These are phyloP conservation scores for Aspergillus phoenicis DNA, from an alignment of 2,329 filamentous ascomycete species.

Conservation along the genomic window DNA sequence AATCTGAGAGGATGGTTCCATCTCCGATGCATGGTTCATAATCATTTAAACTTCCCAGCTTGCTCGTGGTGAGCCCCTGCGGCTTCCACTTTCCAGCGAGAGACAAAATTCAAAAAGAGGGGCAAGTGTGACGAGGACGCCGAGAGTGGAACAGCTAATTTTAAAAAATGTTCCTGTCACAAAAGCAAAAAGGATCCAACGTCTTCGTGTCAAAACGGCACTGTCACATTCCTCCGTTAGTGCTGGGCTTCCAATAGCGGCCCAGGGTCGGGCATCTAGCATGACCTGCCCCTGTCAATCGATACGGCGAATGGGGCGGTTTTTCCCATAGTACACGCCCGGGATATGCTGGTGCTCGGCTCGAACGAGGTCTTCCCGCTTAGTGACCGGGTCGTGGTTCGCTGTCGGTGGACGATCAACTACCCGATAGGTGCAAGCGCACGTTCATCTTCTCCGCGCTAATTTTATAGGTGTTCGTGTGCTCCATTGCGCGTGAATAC, in stretches of 20 bases:
- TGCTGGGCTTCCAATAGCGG: background rate
- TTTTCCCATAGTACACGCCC: background rate
- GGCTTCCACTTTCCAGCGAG: background rate
- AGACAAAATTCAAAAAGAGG: background rate
- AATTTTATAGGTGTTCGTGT: slow-evolving; percentile 6
- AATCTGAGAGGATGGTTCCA: background rate
- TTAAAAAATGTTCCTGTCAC: background rate
- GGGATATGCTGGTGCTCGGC: background rate
- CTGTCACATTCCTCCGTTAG: background rate
- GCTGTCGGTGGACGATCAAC: slow-evolving; percentile 13
- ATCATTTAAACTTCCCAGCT: background rate
- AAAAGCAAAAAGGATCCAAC: slow-evolving; percentile 1
- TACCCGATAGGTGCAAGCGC: slow-evolving; percentile 6
- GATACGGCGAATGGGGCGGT: background rate
- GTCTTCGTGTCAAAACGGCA: background rate
- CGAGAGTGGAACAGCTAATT: slow-evolving; percentile 1
- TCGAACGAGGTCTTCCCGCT: background rate
- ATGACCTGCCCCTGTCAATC: slow-evolving; percentile 3
- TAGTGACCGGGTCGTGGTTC: slow-evolving; percentile 5
- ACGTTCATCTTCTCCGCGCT: slow-evolving; percentile 10
- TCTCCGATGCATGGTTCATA: background rate
- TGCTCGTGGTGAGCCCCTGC: too few relatives aligned
- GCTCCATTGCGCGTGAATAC: slow-evolving; percentile 11
- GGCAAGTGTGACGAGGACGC: background rate
- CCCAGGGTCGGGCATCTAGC: background rate